Conservation (phyloP, 805 yeast genomes). For the Teunomyces panamensis region DNA sequence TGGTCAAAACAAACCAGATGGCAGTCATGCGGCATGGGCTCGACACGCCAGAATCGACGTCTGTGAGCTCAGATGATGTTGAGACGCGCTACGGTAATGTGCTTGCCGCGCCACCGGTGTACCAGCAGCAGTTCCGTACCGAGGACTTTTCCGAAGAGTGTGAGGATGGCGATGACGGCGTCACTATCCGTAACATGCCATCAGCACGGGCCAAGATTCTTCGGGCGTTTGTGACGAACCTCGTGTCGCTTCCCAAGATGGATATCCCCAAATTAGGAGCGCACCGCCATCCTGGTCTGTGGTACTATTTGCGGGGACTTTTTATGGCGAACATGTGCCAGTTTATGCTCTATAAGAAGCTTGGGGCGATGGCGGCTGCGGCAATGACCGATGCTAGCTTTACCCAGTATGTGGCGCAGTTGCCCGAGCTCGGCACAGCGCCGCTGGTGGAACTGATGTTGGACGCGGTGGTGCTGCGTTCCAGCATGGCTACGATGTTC, state of each 20-base stretch:
- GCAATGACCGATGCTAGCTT: conserved; percentile 12
- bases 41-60: background rate
- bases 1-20: conserved; percentile 6
- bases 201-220: conserved; percentile 24
- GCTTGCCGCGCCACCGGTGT: conserved; percentile 24
- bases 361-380: conserved; percentile 18
- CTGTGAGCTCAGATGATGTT: conserved; percentile 4
- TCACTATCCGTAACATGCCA: conserved; percentile 18
- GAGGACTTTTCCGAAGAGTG: conserved; percentile 31
- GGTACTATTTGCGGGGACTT: conserved; percentile 36
- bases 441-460: conserved; percentile 9
- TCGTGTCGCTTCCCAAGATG: conserved; percentile 31
- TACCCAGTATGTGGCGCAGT: background rate
- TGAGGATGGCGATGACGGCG: conserved; percentile 13
- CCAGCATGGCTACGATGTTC: conserved; percentile 13
- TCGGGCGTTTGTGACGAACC: conserved; percentile 23
- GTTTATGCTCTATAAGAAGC: conserved; percentile 28
- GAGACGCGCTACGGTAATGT: conserved; percentile 18
- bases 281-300: conserved; percentile 40
- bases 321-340: conserved; percentile 28
- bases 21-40: background rate
- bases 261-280: conserved; percentile 34
- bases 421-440: background rate
- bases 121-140: conserved; percentile 26
- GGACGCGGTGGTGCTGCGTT: conserved; percentile 11